These are phyloP conservation scores for Leishmania major DNA, from an alignment of 208 protist genomes.

Conservation along the genomic window DNA sequence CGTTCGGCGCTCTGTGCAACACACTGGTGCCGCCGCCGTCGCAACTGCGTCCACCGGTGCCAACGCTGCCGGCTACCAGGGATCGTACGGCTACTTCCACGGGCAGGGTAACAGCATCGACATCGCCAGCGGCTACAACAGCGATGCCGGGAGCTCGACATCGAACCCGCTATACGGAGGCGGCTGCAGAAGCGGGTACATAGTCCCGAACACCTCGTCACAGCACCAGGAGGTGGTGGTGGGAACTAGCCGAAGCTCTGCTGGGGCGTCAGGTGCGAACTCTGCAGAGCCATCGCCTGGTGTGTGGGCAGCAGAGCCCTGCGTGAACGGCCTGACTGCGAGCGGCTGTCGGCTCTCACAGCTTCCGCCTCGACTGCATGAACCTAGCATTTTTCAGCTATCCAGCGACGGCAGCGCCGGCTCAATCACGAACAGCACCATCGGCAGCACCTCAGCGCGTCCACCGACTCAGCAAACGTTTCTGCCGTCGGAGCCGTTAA, in stretches of 20 bases:
- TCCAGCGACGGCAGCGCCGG: conserved; percentile 19
- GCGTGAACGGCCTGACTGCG: background rate
- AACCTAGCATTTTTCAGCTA: conserved; percentile 11
- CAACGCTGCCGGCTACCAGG: conserved; percentile 9
- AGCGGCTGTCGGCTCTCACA: background rate
- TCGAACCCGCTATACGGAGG: conserved; percentile 16
- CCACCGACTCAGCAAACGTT: conserved; percentile 20
- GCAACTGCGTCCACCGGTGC: background rate
- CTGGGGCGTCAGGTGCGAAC: background rate
- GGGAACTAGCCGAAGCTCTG: background rate
- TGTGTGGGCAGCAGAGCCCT: background rate
- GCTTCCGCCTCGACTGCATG: background rate
- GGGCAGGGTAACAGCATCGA: conserved; percentile 41
- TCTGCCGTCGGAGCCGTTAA: conserved; percentile 12
- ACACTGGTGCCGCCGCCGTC: conserved; percentile 4
- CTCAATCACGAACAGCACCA: conserved; percentile 7
- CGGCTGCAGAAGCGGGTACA: conserved; percentile 9
- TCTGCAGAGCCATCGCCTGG: background rate
- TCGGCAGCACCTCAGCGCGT: conserved; percentile 17
- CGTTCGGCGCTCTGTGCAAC: conserved; percentile 28
- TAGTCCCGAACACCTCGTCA: background rate
- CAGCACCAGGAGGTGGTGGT: conserved; percentile 8
- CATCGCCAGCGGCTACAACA: conserved; percentile 47
- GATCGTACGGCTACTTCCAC: conserved; percentile 56
- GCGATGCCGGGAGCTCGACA: conserved; percentile 38